phyloP scores from a whole-genome alignment of 1,284 basidiomycete species.

The Lentinula novae-zelandiae region DNA sequence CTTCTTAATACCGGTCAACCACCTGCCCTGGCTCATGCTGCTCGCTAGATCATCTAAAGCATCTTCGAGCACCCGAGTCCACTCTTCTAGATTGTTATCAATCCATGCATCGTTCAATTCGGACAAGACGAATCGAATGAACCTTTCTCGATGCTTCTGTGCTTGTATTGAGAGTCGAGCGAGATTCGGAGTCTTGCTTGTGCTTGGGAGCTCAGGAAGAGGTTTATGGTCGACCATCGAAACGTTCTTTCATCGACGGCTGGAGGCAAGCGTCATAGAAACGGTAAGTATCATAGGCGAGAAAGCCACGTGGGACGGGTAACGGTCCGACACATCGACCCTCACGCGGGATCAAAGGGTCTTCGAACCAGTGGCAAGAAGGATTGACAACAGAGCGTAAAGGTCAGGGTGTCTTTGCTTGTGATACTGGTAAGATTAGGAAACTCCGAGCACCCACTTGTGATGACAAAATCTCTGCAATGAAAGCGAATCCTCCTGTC shows the following conservation, averaged over 20 bases:
- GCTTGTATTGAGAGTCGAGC: conserved; percentile 31
- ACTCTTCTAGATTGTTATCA: conserved; percentile 24
- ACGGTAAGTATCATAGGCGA: background rate
- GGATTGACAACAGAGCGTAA: too few species aligned
- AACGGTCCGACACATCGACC: too few species aligned
- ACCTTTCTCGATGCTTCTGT: conserved; percentile 31
- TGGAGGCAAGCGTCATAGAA: background rate
- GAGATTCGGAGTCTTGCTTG: background rate
- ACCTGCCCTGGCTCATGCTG: conserved; percentile 29
- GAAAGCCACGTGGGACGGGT: background rate
- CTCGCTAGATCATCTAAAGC: conserved; percentile 35
- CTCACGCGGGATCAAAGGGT: too few species aligned
- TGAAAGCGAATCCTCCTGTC: too few species aligned
- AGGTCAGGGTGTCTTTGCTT: too few species aligned
- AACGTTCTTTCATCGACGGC: background rate
- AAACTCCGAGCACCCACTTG: too few species aligned
- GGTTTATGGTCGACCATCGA: conserved; percentile 16
- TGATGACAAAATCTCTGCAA: too few species aligned
- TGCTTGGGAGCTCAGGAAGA: conserved; percentile 15
- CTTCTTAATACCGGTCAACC: conserved; percentile 26
- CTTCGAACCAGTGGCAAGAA: too few species aligned
- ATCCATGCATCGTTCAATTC: conserved; percentile 28
- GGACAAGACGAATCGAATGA: conserved; percentile 34
- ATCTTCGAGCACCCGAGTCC: conserved; percentile 22
- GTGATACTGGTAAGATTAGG: too few species aligned